Evolutionary conservation across 2,329 filamentous ascomycete species (phyloP), one percentile per base, ranked within the genome.

Genomic region (Phoma sp.): DNA sequence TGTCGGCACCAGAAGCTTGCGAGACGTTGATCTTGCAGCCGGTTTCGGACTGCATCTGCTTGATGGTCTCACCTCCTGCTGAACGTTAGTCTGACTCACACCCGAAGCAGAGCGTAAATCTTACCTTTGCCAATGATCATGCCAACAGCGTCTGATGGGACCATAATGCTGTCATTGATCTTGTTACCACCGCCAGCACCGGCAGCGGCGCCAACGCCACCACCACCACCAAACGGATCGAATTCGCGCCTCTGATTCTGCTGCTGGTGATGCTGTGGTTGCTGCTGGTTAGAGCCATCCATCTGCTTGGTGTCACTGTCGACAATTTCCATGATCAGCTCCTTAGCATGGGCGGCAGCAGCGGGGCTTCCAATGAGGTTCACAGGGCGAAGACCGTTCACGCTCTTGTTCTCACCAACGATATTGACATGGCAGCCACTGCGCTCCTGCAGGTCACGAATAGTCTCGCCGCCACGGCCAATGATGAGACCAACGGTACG

Each of bases 401-500:
- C 85, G 71, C 91, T 96, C 82, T 96, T 96, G 64, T 91, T 91
- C 78, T 96, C 92, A 67, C 90, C 90, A 36, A 96, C 91, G 69
- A 96, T 96, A 75, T 96, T 96, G 74, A 96, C 92, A 75, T 96
- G 93, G 74, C 92, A 96, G n/a, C 90, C 91, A 67, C 90, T 95
- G 59, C 91, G 85, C 74, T 96, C 92, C 77, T 96, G 93, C 22
- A 96, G 82, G 72, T 96, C 92, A 70, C 92, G 88, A 68, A 96
- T 96, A 1, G 92, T 96, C 78, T 96, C 92, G 55, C 92, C 92
- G 36, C 91, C 91, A 64, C 92, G 89, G n/a, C 92, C 92, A 71
- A 96, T 96, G 66, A 96, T 96, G 40, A 96, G 81, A 46, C 92
- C 92, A 57, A 96, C 92, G 8, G 92, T 96, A 68, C 92, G 88